Conservation (phyloP, 2,329 filamentous ascomycete genomes). For the Colletotrichum salicis region DNA sequence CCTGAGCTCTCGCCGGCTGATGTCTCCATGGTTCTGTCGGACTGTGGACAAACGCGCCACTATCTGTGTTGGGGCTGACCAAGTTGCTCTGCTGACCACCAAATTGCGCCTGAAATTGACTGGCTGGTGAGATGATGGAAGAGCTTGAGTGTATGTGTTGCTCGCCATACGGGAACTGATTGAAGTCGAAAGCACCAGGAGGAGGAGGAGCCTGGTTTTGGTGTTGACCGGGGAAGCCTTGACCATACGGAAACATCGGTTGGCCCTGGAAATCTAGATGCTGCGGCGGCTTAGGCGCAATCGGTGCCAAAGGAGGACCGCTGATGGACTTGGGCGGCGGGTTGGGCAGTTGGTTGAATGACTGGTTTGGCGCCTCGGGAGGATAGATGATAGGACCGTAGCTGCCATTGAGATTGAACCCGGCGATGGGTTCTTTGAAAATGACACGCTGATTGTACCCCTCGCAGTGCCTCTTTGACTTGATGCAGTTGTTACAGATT, state of each 20-base stretch:
- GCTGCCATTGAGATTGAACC: constrained; percentile 60
- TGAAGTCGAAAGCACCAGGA: constrained; percentile 36
- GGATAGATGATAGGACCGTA: constrained; percentile 58
- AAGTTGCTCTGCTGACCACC: constrained; percentile 5
- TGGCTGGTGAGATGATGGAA: constrained; percentile 26
- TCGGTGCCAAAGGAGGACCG: constrained; percentile 53
- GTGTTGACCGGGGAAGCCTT: constrained; percentile 40
- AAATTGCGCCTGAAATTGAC: constrained; percentile 32
- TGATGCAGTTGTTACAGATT: constrained; percentile 85
- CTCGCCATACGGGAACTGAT: constrained; percentile 38
- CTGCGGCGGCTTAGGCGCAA: constrained; percentile 63
- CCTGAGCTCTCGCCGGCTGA: background rate
- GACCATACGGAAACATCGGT: constrained; percentile 43
- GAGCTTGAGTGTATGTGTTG: constrained; percentile 32
- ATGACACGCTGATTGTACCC: constrained; percentile 84
- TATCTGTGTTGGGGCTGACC: constrained; percentile 23
- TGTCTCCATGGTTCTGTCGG: constrained; percentile 12
- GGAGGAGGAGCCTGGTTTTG: constrained; percentile 39
- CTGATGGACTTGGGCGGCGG: constrained; percentile 52
- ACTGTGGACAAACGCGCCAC: constrained; percentile 9
- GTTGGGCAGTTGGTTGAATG: constrained; percentile 57
- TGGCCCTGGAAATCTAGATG: constrained; percentile 47
- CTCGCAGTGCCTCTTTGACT: constrained; percentile 85
- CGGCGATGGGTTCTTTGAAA: constrained; percentile 78
- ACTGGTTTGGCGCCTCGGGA: constrained; percentile 56